Base-by-base conservation (phyloP, 2,329 filamentous ascomycete genomes). In the Ascochyta fabae region DNA sequence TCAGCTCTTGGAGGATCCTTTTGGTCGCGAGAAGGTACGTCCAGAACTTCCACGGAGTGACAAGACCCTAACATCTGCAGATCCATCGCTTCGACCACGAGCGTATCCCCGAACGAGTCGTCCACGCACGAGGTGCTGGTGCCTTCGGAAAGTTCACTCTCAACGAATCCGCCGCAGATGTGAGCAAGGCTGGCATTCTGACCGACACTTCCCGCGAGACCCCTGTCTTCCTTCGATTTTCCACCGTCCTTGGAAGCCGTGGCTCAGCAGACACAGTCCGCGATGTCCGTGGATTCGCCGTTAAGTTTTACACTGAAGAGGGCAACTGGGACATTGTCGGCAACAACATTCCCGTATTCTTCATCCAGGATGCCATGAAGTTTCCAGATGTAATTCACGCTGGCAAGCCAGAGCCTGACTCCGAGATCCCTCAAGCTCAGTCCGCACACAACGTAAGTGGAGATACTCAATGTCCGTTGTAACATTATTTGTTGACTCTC, bases 261-360 rank as follows among this genome's bases (percentile, higher is more conserved):
- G 91, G 90, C 12, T 90, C 87, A 47, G 88, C 90, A 6, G 91
- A 95, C 70, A 93, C 89, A 0, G 90, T 92, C 1, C 85, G 91
- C n/a, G 90, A 95, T 78, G 88, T 92, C 2, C 85, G 90, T 34
- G 90, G 91, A 1, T 95, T 94, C 60, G 89, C 90, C 0, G 76
- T 91, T 59, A 91, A 91, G 74, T 86, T 91, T 67, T 92, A 92
- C 70, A 92, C 90, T 0, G 78, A 89, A 0, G 89, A 93, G 66
- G 90, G 89, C 4, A 92, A 90, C 64, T 91, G 87, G 86, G 88
- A 91, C 60, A 79, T 90, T 27, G 86, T 90, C 2, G 88, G 87
- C 31, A 91, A 92, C 75, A 86, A 91, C 61, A 90, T 90, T 39
- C 87, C 88, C 0, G 86, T 91, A 12, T 90, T 91, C 75, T 91